These are phyloP conservation scores for Silene uniflora DNA, from an alignment of 148 eudicot genomes.

Conservation along the genomic window DNA sequence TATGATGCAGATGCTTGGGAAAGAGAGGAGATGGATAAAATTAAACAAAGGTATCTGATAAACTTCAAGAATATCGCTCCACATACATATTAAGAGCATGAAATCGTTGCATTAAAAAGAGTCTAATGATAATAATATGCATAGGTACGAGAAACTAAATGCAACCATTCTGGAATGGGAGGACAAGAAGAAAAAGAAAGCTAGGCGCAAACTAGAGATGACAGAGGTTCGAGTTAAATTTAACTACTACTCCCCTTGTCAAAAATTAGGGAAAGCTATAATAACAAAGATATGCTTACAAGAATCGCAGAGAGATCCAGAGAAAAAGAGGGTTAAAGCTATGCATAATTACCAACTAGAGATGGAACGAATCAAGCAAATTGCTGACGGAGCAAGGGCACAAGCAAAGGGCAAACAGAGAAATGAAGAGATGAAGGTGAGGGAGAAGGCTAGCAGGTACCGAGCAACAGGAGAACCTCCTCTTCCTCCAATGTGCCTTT, in stretches of 20 bases:
- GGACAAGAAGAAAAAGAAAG: slow-evolving; percentile 64
- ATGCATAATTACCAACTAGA: slow-evolving; percentile 42
- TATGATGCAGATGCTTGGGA: slow-evolving; percentile 72
- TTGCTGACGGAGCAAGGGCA: slow-evolving; percentile 71
- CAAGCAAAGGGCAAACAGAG: slow-evolving; percentile 61
- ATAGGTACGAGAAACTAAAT: slow-evolving; percentile 66
- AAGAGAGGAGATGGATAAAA: slow-evolving; percentile 51
- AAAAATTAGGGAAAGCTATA: slow-evolving; percentile 20
- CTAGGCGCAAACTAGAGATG: slow-evolving; percentile 43
- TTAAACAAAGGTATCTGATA: slow-evolving; percentile 42
- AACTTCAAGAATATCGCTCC: neutral
- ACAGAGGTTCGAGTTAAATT: slow-evolving; percentile 48
- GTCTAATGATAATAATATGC: slow-evolving; percentile 15
- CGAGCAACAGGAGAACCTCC: slow-evolving; percentile 72
- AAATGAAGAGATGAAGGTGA: slow-evolving; percentile 67
- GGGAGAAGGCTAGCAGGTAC: slow-evolving; percentile 71
- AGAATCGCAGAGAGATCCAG: slow-evolving; percentile 50
- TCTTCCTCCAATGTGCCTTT: slow-evolving; percentile 57
- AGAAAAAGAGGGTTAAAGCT: slow-evolving; percentile 46
- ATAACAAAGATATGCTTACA: slow-evolving; percentile 25
- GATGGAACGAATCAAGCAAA: slow-evolving; percentile 48
- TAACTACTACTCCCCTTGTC: slow-evolving; percentile 14
- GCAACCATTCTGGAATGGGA: slow-evolving; percentile 70
- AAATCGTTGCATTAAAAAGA: neutral
- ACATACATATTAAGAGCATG: neutral